Conservation (phyloP, 73 alveolate genomes). For the Stentor coeruleus region DNA sequence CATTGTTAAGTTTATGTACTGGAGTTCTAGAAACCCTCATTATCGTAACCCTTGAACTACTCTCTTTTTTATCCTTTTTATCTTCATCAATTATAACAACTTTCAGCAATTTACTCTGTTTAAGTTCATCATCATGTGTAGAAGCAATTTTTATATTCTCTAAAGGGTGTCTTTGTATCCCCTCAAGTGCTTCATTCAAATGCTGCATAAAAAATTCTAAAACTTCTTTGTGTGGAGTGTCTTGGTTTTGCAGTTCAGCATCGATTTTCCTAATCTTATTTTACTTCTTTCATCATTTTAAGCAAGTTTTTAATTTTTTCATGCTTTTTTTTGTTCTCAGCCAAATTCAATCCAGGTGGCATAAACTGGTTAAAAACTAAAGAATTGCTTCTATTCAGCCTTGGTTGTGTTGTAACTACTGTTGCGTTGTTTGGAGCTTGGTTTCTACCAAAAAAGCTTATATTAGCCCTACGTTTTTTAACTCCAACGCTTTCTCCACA, state of each 20-base stretch:
- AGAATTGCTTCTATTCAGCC: background rate
- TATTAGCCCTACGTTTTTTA: conserved; percentile 5
- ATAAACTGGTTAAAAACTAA: background rate
- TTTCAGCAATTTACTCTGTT: background rate
- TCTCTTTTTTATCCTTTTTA: background rate
- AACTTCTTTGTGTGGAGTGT: background rate
- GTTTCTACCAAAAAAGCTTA: too few relatives aligned
- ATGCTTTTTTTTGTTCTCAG: background rate
- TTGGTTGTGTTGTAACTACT: background rate
- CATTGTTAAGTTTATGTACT: conserved; percentile 11
- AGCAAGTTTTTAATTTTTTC: background rate
- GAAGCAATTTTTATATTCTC: background rate
- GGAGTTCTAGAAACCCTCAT: background rate
- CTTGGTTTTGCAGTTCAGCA: background rate
- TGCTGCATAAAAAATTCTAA: background rate
- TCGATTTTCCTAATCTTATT: background rate
- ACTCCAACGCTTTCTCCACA: conserved; percentile 20
- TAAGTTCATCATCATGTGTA: background rate
- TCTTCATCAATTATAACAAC: background rate
- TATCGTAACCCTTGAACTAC: background rate
- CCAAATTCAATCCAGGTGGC: background rate
- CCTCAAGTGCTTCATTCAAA: background rate
- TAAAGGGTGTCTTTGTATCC: background rate
- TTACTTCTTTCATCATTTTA: background rate
- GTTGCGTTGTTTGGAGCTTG: background rate